These are phyloP conservation scores for Clarireedia paspali DNA, from an alignment of 2,329 filamentous ascomycete species.

Conservation along the genomic window DNA sequence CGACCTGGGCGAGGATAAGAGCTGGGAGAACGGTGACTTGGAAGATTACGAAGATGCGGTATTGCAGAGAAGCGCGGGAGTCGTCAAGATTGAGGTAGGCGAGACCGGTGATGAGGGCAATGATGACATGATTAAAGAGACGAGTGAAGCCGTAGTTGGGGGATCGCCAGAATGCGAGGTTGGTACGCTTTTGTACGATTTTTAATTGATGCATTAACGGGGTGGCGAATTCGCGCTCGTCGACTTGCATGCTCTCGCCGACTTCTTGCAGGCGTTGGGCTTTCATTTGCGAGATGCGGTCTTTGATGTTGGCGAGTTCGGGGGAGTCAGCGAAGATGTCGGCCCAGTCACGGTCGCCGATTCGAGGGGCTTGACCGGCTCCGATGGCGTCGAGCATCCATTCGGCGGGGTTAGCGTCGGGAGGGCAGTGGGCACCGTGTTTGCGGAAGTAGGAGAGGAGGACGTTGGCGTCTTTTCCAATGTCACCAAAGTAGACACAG, in stretches of 20 bases:
- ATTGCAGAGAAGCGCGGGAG: slow-evolving; percentile 69
- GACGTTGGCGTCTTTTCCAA: slow-evolving; percentile 53
- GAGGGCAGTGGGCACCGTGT: slow-evolving; percentile 43
- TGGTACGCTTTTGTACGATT: slow-evolving; percentile 64
- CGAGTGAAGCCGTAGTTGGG: slow-evolving; percentile 86
- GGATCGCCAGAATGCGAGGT: slow-evolving; percentile 75
- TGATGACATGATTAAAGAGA: slow-evolving; percentile 74
- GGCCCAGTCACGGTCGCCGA: slow-evolving; percentile 56
- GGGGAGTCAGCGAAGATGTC: slow-evolving; percentile 53
- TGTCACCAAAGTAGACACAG: slow-evolving; percentile 60
- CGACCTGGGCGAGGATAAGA: slow-evolving; percentile 75
- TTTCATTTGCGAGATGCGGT: slow-evolving; percentile 49
- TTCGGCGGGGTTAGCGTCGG: slow-evolving; percentile 48
- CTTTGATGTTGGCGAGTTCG: slow-evolving; percentile 47
- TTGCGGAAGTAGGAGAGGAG: slow-evolving; percentile 41
- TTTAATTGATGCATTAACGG: slow-evolving; percentile 73
- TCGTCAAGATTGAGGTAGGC: slow-evolving; percentile 73
- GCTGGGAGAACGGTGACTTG: slow-evolving; percentile 79
- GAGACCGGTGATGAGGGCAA: slow-evolving; percentile 71
- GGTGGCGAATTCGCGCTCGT: slow-evolving; percentile 73
- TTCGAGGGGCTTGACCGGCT: slow-evolving; percentile 51
- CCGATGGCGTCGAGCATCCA: slow-evolving; percentile 58
- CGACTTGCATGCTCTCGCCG: slow-evolving; percentile 27
- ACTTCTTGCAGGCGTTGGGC: slow-evolving; percentile 40
- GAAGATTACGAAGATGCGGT: slow-evolving; percentile 85